Percentiles rank a stretch among this genome's conserved stretches.
Conservation (phyloP, 2,329 filamentous ascomycete genomes). For the Fusarium secorum region DNA sequence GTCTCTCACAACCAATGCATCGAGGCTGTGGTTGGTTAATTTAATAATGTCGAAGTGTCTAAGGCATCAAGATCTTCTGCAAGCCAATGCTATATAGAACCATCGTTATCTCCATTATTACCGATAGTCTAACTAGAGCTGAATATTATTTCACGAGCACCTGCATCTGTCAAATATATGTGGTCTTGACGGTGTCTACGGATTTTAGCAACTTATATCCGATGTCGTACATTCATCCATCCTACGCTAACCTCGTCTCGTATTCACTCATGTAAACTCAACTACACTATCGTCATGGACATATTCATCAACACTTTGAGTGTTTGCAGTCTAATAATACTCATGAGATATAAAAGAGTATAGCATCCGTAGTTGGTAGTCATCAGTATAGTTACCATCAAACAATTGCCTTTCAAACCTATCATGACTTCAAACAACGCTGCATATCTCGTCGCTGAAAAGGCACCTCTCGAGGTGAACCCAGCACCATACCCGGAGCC, state of each 20-base stretch:
- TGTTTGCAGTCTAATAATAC: fast-evolving
- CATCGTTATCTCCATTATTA: background rate
- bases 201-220: constrained; percentile 16
- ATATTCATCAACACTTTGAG: background rate
- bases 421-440: constrained; percentile 7
- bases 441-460: background rate
- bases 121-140: background rate
- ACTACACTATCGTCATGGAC: background rate
- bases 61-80: background rate
- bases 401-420: background rate
- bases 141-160: background rate
- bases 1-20: no score
- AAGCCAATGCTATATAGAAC: background rate
- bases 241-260: constrained; percentile 6
- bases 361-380: fast-evolving
- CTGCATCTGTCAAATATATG: background rate
- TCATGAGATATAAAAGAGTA: background rate
- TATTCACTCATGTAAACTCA: background rate
- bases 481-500: background rate
- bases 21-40: background rate
- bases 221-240: background rate
- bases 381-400: fast-evolving
- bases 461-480: constrained; percentile 4
- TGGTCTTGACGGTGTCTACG: background rate
- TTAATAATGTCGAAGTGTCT: background rate